Evolutionary conservation across 257 asterid genomes (phyloP).

Genomic region (Solanum rostratum): DNA sequence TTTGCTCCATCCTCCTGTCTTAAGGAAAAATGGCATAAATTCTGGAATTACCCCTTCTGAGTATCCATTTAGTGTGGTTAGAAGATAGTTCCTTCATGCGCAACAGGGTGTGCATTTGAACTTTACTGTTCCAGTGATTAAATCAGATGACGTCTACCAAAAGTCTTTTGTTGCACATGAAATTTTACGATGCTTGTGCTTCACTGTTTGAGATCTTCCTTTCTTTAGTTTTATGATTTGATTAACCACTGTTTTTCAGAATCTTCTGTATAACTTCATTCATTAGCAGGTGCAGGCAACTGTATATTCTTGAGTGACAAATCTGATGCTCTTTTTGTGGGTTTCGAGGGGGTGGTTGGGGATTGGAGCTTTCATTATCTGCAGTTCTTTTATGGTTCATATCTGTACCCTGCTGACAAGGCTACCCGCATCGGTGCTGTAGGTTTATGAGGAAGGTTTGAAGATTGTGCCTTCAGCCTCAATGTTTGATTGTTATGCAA

Average conservation of each 20-base stretch:
- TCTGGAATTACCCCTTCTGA: background rate
- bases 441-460: constrained; percentile 84
- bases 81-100: background rate
- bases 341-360: background rate
- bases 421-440: constrained; percentile 2
- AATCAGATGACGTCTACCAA: background rate
- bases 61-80: background rate
- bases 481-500: constrained; percentile 45
- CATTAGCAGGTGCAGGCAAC: background rate
- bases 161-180: background rate
- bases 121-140: background rate
- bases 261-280: background rate
- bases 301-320: background rate
- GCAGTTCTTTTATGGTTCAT: background rate
- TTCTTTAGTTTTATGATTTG: background rate
- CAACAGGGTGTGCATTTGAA: background rate
- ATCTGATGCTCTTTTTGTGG: background rate
- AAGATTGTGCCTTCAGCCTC: constrained; percentile 37
- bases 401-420: background rate
- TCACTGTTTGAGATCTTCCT: background rate
- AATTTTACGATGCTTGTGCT: background rate
- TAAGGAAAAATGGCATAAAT: background rate
- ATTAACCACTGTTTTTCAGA: background rate
- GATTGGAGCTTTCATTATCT: background rate
- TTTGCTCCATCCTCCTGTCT: background rate